Base-by-base conservation (phyloP, 495 filamentous ascomycete species). In the Penicillium ucsense region DNA sequence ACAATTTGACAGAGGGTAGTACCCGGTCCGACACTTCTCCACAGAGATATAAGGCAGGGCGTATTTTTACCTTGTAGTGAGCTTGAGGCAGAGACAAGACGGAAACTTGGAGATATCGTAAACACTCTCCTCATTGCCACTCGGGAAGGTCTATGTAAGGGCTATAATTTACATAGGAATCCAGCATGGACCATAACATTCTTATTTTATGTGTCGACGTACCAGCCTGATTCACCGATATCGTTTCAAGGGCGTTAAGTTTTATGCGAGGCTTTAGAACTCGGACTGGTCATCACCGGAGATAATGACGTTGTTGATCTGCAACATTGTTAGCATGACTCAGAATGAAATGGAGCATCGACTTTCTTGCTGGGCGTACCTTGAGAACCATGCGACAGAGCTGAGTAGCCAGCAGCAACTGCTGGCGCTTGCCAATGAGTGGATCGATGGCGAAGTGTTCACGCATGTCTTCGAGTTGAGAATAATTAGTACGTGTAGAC, bases 301-400 rank as follows among this genome's bases (percentile, higher is more conserved):
- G 57, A 98, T 85, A 56, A 98, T 98, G 52, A 98, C 94, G 66
- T 96, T 96, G 72, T 85, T 84, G 53, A 84, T 75, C 78, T 80
- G 51, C 42, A 45, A n/a, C 9, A 28, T 6, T 35, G 53, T 65
- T 60, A 66, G 61, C 20, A 27, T 31, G 20, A 43, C 9, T 8
- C 12, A 8, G 6, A 9, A 43, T 11, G n/a, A 35, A 28, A 35
- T 10, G 43, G 41, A n/a, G 5, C 1, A 12, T 36, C 31, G 32
- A 42, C 45, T 2, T 20, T 20, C 20, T 20, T 20, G 20, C 20
- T 20, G 20, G 20, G 20, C 86, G 78, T 64, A 92, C 85, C 82
- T 99, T 99, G 48, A 99, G 79, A 54, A 99, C 92, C 92, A 99
- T 99, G 47, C 92, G 83, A 74, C 94, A 97, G 30, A 99, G 79